Evolutionary conservation across 345 rosid genomes (phyloP).

Genomic region (Hevea brasiliensis): DNA sequence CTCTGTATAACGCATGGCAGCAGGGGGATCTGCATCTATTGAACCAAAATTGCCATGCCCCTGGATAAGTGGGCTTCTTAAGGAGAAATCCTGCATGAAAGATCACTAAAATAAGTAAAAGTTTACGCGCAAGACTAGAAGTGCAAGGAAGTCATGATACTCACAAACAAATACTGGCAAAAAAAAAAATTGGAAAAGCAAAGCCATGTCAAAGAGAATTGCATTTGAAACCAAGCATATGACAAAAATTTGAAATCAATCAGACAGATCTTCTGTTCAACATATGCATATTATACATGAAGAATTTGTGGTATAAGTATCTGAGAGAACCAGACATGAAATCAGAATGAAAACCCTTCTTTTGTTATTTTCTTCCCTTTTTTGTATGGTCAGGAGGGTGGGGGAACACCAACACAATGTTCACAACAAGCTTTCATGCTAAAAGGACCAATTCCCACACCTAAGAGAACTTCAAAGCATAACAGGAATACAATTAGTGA

Average conservation of each 20-base stretch:
- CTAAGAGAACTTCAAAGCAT: background rate
- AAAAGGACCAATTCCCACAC: background rate
- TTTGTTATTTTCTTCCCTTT: background rate
- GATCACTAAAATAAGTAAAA: background rate
- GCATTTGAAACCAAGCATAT: background rate
- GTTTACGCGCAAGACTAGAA: background rate
- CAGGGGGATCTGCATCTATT: conserved; percentile 94
- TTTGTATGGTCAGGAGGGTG: background rate
- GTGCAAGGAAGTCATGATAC: background rate
- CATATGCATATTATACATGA: background rate
- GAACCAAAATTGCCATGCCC: conserved; percentile 99
- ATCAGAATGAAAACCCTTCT: background rate
- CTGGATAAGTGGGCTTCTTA: conserved; percentile 80
- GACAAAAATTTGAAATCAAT: background rate
- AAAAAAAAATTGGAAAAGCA: background rate
- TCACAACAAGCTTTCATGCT: background rate
- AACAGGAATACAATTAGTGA: background rate
- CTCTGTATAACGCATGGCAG: conserved; percentile 99
- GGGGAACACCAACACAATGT: background rate
- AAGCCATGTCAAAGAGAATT: background rate
- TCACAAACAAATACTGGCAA: background rate
- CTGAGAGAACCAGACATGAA: background rate
- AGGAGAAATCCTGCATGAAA: conserved; percentile 66
- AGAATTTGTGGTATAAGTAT: background rate
- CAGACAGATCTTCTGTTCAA: background rate